These are phyloP conservation scores for Lasiosphaeria hispida DNA, from an alignment of 495 filamentous ascomycete species.

Conservation along the genomic window DNA sequence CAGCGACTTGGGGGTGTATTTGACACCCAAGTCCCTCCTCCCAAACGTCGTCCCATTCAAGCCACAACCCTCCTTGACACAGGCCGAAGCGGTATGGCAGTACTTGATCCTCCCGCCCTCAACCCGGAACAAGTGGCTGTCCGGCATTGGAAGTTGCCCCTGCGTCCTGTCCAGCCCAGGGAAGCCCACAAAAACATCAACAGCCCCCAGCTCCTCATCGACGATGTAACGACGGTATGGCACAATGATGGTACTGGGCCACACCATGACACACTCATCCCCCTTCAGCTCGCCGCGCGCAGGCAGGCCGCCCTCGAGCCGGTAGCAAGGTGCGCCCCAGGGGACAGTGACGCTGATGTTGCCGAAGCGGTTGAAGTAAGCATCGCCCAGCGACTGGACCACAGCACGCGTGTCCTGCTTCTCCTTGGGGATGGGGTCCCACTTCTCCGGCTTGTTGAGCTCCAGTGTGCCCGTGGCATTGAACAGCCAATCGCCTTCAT, in stretches of 20 bases:
- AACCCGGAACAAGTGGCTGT: slow-evolving; percentile 39
- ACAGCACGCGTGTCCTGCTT: slow-evolving; percentile 28
- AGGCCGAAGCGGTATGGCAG: slow-evolving; percentile 32
- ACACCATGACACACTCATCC: slow-evolving; percentile 13
- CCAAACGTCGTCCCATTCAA: slow-evolving; percentile 24
- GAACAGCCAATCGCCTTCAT: slow-evolving; percentile 40
- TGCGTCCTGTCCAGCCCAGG: slow-evolving; percentile 36
- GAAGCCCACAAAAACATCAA: slow-evolving; percentile 39
- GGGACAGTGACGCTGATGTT: slow-evolving; percentile 34
- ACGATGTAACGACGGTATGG: slow-evolving; percentile 40
- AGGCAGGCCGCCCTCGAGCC: slow-evolving; percentile 36
- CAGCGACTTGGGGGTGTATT: too few species aligned
- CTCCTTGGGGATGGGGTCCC: slow-evolving; percentile 34
- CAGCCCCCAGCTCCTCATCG: slow-evolving; percentile 37
- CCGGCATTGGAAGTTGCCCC: slow-evolving; percentile 31
- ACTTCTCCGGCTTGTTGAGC: slow-evolving; percentile 33
- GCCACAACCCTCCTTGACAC: slow-evolving; percentile 28
- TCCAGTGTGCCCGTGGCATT: slow-evolving; percentile 37
- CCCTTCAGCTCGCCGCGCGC: slow-evolving; percentile 8
- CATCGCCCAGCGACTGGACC: slow-evolving; percentile 36
- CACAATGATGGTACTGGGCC: slow-evolving; percentile 32
- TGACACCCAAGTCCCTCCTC: neutral
- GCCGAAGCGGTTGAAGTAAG: slow-evolving; percentile 39
- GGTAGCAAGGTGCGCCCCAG: slow-evolving; percentile 33
- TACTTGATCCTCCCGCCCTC: slow-evolving; percentile 40